phyloP scores from a whole-genome alignment of 805 yeast species.

The Clavispora vitiphila region DNA sequence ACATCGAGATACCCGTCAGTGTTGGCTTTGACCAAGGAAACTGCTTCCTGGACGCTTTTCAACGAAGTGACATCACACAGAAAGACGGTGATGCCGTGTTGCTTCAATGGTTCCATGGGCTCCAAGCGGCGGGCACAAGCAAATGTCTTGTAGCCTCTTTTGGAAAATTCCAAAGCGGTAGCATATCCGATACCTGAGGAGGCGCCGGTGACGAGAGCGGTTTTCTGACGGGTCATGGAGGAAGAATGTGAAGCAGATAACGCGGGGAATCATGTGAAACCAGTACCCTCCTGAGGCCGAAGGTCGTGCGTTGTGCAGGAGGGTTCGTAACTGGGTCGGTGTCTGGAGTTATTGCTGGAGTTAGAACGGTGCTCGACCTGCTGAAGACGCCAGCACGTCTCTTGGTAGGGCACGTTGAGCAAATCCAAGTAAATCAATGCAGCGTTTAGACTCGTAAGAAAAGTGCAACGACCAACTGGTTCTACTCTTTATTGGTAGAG shows the following conservation, averaged over 20 bases:
- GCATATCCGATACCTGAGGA: slow-evolving; percentile 56
- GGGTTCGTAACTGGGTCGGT: no score
- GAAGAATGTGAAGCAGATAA: background rate
- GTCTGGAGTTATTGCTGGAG: no score
- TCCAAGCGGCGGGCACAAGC: slow-evolving; percentile 70
- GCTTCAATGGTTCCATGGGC: slow-evolving; percentile 49
- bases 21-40: slow-evolving; percentile 34
- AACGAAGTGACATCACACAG: slow-evolving; percentile 53
- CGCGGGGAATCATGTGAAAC: background rate
- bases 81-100: slow-evolving; percentile 43
- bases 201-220: slow-evolving; percentile 56
- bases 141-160: slow-evolving; percentile 53
- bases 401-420: no score
- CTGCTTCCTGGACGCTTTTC: slow-evolving; percentile 43
- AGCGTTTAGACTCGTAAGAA: no score
- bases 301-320: no score
- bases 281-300: no score
- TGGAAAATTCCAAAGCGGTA: slow-evolving; percentile 42
- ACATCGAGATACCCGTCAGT: slow-evolving; percentile 51
- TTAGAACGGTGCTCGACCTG: no score
- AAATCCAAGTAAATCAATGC: no score
- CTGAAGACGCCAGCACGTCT: no score
- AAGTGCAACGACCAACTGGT: no score
- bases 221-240: slow-evolving; percentile 21
- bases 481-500: no score